Conservation (phyloP, 768 basidiomycete genomes). For the Collybiopsis confluens region DNA sequence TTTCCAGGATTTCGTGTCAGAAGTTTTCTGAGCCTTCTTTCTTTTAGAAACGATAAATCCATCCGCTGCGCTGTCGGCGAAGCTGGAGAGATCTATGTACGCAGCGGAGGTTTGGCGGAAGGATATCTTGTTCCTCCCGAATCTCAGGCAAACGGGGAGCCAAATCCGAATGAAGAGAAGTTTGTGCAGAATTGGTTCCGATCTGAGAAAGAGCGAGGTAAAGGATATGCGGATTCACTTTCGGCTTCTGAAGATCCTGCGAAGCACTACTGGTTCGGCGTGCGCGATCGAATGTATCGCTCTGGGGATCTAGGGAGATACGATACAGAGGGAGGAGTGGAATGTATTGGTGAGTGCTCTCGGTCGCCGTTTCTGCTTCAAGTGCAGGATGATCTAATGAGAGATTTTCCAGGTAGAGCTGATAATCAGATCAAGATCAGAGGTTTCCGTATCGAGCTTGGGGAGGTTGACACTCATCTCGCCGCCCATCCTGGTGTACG, state of each 20-base stretch:
- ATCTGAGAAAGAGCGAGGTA: conserved; percentile 4
- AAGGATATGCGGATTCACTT: background rate
- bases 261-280: conserved; percentile 85
- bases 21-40: too few species aligned
- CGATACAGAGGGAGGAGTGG: conserved; percentile 85
- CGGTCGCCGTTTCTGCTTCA: background rate
- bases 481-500: conserved; percentile 88
- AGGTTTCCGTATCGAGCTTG: conserved; percentile 97
- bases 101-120: conserved; percentile 92
- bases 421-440: conserved; percentile 99
- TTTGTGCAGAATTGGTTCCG: conserved; percentile 95
- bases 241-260: conserved; percentile 60
- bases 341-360: conserved; percentile 52
- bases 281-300: conserved; percentile 96
- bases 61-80: conserved; percentile 92
- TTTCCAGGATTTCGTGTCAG: background rate
- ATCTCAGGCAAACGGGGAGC: conserved; percentile 68
- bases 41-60: conserved; percentile 60
- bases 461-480: conserved; percentile 96
- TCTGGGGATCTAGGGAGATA: conserved; percentile 97
- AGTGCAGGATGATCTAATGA: background rate
- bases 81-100: conserved; percentile 97
- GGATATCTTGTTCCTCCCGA: conserved; percentile 86
- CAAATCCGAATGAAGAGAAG: conserved; percentile 80
- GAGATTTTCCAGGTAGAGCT: conserved; percentile 62